Percentiles rank a stretch among this genome's conserved stretches.
Conservation (phyloP, 1,284 basidiomycete genomes). For the Microbotryomycetes sp. region DNA sequence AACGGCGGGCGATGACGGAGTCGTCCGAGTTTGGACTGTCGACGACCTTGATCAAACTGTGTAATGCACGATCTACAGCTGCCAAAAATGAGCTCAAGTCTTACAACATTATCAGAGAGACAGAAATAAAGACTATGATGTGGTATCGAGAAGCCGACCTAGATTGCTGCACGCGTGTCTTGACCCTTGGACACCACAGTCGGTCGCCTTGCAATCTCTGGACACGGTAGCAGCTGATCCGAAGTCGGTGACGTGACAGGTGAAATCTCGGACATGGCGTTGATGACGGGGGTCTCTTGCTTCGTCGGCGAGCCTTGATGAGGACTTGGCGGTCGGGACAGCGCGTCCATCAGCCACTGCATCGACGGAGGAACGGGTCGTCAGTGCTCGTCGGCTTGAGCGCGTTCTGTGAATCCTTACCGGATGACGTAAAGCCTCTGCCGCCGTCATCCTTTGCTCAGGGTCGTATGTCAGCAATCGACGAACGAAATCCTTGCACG, state of each 20-base stretch:
- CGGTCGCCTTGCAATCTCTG: background rate
- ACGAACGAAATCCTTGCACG: slow-evolving; percentile 35
- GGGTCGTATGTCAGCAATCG: slow-evolving; percentile 28
- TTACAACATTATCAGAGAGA: too few relatives aligned
- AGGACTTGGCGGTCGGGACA: slow-evolving; percentile 18
- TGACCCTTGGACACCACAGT: background rate
- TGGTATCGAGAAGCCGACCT: too few relatives aligned
- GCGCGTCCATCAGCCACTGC: slow-evolving; percentile 20
- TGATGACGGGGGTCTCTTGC: background rate
- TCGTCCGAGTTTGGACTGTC: slow-evolving; percentile 58
- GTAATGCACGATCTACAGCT: too few relatives aligned
- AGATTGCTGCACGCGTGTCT: background rate
- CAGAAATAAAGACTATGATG: too few relatives aligned
- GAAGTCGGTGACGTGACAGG: background rate
- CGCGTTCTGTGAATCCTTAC: background rate
- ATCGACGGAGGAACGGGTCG: background rate
- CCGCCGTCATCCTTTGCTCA: slow-evolving; percentile 25
- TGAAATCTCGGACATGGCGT: too few relatives aligned
- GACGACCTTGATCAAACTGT: background rate
- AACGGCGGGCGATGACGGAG: slow-evolving; percentile 72
- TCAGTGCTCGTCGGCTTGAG: too few relatives aligned
- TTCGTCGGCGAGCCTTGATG: background rate
- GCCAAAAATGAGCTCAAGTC: too few relatives aligned
- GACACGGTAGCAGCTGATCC: background rate
- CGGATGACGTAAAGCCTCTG: slow-evolving; percentile 33